Evolutionary conservation across 2,329 filamentous ascomycete genomes (phyloP), one percentile per base, ranked within the genome.

Genomic region (Lasiodiplodia theobromae): DNA sequence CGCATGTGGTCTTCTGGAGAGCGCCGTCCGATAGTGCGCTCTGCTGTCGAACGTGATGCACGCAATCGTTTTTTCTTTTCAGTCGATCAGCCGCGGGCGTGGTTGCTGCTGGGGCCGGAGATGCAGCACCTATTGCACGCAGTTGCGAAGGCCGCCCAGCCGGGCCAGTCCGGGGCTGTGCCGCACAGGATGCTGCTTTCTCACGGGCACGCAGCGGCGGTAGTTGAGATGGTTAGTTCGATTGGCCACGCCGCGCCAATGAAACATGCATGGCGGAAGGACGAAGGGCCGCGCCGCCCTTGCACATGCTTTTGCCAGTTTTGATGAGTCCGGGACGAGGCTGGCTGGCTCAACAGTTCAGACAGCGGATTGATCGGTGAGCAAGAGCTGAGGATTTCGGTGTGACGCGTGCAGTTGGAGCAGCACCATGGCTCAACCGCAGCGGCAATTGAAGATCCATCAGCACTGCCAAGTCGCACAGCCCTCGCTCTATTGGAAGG

Each of bases 221-320:
- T 11, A 6, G 56, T 44, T 37, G 56, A 37, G 47, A 21, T 18
- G 40, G 23, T 60, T 34, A 25, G 34, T 44, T 44, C 40, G 21
- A 44, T 28, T 63, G 58, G 58, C 31, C 28, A 63, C 49, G 58
- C 16, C 58, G 31, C 40, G 40, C 58, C 58, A 63, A 63, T 51
- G 58, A 63, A 44, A 63, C 40, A 63, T 63, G 58, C 58, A 63
- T 63, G 58, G 40, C 40, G 40, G 58, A 51, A 34, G 58, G 25
- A 34, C 40, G 47, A 44, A 47, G 38, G 57, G 2, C 57, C 38
- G 38, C 57, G 57, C 25, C 57, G 57, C 62, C 62, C 62, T 65
- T 65, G 62, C 49, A 54, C 62, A 65, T 65, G 62, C 62, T 65
- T 65, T 65, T 65, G 28, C 18, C 25, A 18, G n/a, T 49, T 62